Evolutionary conservation across 139 green algal genomes (phyloP), one percentile per base, ranked within the genome.

Genomic region (Chlorella sp.): DNA sequence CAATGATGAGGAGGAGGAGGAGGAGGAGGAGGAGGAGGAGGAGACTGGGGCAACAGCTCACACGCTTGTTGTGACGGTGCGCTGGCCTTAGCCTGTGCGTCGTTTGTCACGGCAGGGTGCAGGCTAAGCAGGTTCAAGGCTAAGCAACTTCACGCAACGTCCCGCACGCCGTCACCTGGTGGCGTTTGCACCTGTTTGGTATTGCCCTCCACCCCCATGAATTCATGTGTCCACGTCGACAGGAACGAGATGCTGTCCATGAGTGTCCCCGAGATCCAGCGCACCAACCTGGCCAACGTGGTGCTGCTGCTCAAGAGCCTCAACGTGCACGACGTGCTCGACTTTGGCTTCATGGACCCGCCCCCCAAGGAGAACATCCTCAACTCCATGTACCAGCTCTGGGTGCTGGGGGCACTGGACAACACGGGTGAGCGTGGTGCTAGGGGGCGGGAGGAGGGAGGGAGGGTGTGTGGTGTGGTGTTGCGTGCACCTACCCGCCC

Each of bases 311-410:
- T 98, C 35, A 99, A 97, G 83, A 87, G 66, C 20, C 85, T 99
- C 51, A 93, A 92, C 60, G 75, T 80, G 60, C 86, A 99, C 74
- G 91, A 98, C 85, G 82, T 99, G 71, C 83, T 97, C 76, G 82
- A 93, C 49, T 99, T 99, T 80, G 93, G 92, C 70, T 99, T 99
- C 86, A 98, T 99, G 93, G 93, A 97, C 85, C 91, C 91, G 0
- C 80, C 83, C 6, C 86, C 82, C 1, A 80, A 92, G 76, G 94
- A 97, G 55, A 98, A 98, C 87, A 96, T 98, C 73, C 83, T 95
- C 49, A 96, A 97, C 86, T 92, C 84, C 72, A 96, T 98, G 94
- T 96, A 97, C 80, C 93, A 97, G 83, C 87, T 98, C 59, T 98
- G 94, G 94, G 85, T 96, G 42, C 73, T 88, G 60, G 80, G 80